Conservation (phyloP, 2,329 filamentous ascomycete genomes). For the Leptoxyphium fumago region DNA sequence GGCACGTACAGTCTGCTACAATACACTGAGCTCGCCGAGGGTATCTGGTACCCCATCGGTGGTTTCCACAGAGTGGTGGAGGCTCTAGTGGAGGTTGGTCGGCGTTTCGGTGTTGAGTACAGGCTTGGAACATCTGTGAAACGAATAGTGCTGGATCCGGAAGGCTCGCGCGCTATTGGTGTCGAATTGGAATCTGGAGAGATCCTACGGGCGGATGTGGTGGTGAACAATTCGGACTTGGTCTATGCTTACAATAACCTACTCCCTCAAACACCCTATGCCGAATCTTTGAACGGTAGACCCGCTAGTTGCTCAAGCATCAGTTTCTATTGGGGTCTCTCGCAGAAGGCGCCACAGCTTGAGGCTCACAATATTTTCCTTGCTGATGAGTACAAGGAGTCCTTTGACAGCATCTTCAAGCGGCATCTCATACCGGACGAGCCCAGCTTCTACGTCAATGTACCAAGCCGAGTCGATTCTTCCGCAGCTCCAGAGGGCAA, state of each 20-base stretch:
- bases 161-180: conserved; percentile 41
- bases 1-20: conserved; percentile 60
- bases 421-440: conserved; percentile 50
- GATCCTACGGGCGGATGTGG: conserved; percentile 46
- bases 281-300: conserved; percentile 31
- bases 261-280: conserved; percentile 35
- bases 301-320: conserved; percentile 56
- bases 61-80: conserved; percentile 52
- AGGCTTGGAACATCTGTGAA: conserved; percentile 44
- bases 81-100: conserved; percentile 47
- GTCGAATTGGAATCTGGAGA: conserved; percentile 46
- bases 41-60: conserved; percentile 60
- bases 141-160: conserved; percentile 37
- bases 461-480: conserved; percentile 54
- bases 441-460: conserved; percentile 65
- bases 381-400: conserved; percentile 54
- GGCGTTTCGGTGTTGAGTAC: conserved; percentile 48
- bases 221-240: conserved; percentile 59
- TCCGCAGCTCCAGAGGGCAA: conserved; percentile 50
- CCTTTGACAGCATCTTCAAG: conserved; percentile 65
- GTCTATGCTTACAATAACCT: conserved; percentile 62
- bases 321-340: conserved; percentile 62
- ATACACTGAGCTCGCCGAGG: conserved; percentile 61
- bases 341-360: conserved; percentile 46
- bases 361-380: conserved; percentile 65